Percentiles rank a stretch among this genome's conserved stretches.
These are phyloP conservation scores for Arabidopsis hybrid DNA, from an alignment of 441 rosid genomes.

Conservation along the genomic window DNA sequence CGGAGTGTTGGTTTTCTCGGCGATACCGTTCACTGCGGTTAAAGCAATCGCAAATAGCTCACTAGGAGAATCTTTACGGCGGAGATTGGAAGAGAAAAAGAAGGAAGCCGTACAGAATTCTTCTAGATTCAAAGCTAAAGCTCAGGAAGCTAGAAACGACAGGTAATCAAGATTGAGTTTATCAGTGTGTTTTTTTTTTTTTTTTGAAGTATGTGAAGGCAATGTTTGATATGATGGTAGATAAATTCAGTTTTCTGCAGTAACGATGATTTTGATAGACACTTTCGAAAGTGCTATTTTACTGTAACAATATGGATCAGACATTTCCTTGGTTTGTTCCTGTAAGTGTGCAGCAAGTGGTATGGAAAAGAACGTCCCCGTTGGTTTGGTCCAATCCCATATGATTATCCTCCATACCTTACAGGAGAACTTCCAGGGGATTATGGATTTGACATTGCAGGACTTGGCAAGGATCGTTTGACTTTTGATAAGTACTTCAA, in stretches of 20 bases:
- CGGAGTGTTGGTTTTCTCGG: slow-evolving; percentile 89
- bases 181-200: no score
- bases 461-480: slow-evolving; percentile 69
- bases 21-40: slow-evolving; percentile 88
- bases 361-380: slow-evolving; percentile 89
- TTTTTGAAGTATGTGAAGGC: no score
- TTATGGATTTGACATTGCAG: slow-evolving; percentile 91
- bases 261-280: not conserved
- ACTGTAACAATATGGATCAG: not conserved
- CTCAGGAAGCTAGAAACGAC: slow-evolving; percentile 71
- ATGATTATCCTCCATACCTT: slow-evolving; percentile 74
- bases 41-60: slow-evolving; percentile 93
- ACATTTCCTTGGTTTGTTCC: slow-evolving; percentile 27
- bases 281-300: not conserved
- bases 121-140: slow-evolving; percentile 61
- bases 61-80: slow-evolving; percentile 73
- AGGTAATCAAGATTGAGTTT: slow-evolving; percentile 54
- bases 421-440: slow-evolving; percentile 89
- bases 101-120: slow-evolving; percentile 64
- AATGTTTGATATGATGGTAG: no score
- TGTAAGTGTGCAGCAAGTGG: slow-evolving; percentile 67
- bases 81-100: slow-evolving; percentile 71
- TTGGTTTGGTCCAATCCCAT: slow-evolving; percentile 95
- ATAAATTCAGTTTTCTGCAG: no score
- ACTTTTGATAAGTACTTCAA: slow-evolving; percentile 73